phyloP scores from a whole-genome alignment of 345 rosid species.

The Moringa oleifera region DNA sequence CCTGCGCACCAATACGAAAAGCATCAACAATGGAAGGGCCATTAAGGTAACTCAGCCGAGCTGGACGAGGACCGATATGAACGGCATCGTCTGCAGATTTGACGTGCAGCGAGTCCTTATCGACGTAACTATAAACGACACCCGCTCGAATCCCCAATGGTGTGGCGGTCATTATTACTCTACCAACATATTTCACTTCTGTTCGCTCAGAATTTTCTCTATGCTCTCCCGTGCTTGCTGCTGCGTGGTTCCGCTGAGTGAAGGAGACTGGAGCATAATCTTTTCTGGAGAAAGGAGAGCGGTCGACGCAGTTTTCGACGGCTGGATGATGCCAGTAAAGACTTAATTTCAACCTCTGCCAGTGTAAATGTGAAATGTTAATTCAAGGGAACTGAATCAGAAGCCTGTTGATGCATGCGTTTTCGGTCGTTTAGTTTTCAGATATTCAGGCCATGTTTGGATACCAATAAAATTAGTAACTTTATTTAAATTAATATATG shows the following conservation, averaged over 20 bases:
- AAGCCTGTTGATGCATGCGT: too few relatives aligned
- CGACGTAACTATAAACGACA: conserved; percentile 89
- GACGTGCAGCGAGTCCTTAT: conserved; percentile 72
- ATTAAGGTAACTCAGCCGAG: conserved; percentile 75
- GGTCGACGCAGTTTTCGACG: conserved; percentile 39
- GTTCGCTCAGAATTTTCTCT: conserved; percentile 78
- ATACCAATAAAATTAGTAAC: too few relatives aligned
- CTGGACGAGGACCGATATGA: conserved; percentile 71
- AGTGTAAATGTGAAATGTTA: too few relatives aligned
- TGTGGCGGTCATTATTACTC: conserved; percentile 76
- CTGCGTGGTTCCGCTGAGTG: conserved; percentile 1
- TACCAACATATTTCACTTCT: conserved; percentile 85
- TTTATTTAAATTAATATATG: too few relatives aligned
- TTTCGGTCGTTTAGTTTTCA: too few relatives aligned
- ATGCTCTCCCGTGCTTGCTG: conserved; percentile 29
- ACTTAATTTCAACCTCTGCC: conserved; percentile 34
- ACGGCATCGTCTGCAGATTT: conserved; percentile 87
- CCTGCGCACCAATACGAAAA: conserved; percentile 81
- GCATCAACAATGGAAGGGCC: conserved; percentile 61
- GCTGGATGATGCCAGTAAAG: conserved; percentile 42
- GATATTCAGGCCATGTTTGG: too few relatives aligned
- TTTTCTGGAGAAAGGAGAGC: conserved; percentile 22
- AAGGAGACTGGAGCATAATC: conserved; percentile 28
- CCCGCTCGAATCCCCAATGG: conserved; percentile 74
- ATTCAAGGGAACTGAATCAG: too few relatives aligned